Conservation (phyloP, 305 asterid species). For the Ilex paraguariensis region DNA sequence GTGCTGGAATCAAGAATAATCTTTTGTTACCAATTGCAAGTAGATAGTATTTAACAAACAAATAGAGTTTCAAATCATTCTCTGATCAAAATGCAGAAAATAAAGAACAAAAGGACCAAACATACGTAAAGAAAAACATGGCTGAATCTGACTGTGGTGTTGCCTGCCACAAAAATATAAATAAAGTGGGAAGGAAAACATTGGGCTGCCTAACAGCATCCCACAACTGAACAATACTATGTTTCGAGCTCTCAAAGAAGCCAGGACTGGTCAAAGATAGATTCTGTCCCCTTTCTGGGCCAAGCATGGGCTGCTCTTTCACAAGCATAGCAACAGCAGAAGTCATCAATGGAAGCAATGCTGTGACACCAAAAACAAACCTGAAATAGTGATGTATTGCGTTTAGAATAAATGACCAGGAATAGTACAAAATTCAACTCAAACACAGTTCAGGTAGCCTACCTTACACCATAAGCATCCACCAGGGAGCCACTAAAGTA, state of each 20-base stretch:
- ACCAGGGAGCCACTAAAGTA: constrained; percentile 95
- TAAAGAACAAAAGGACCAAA: not conserved
- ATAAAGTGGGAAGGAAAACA: constrained; percentile 82
- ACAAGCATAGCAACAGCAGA: constrained; percentile 93
- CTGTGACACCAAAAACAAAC: constrained; percentile 91
- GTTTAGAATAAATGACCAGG: constrained; percentile 13
- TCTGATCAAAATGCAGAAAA: not conserved
- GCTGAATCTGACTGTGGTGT: constrained; percentile 99
- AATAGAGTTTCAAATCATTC: too few species aligned
- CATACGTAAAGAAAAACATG: constrained; percentile 97
- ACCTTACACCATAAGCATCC: constrained; percentile 93
- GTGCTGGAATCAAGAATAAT: constrained; percentile 48
- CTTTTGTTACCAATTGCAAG: constrained; percentile 13
- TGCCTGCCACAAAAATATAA: constrained; percentile 94
- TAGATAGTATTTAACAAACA: not conserved
- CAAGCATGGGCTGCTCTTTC: constrained; percentile 60
- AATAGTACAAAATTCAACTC: constrained; percentile 2
- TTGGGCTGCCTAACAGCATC: constrained; percentile 66
- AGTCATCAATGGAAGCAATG: constrained; percentile 87
- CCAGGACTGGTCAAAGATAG: constrained; percentile 26
- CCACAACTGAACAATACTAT: constrained; percentile 61
- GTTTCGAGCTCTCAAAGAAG: constrained; percentile 58
- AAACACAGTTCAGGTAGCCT: constrained; percentile 12
- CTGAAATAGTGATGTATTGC: constrained; percentile 28
- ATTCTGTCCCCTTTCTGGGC: constrained; percentile 32